Evolutionary conservation across 352 stramenopile species (phyloP).

Genomic region (Globisporangium paddicum): DNA sequence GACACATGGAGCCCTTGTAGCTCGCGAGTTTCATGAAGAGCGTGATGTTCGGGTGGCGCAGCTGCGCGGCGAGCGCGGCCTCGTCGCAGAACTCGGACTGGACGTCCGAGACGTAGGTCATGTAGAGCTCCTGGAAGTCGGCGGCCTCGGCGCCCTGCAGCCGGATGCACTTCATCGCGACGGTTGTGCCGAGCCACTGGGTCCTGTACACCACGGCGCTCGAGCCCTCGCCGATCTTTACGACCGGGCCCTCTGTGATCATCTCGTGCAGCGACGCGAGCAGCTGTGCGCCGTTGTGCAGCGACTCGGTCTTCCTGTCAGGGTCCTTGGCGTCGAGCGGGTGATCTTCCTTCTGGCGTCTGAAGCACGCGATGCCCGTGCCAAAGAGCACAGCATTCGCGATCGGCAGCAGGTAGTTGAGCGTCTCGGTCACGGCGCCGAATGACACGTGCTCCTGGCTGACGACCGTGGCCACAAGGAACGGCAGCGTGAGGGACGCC

Average conservation of each 20-base stretch:
- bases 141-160: constrained; percentile 36
- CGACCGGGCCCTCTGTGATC: constrained; percentile 46
- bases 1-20: constrained; percentile 59
- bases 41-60: constrained; percentile 73
- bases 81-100: constrained; percentile 66
- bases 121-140: constrained; percentile 47
- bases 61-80: constrained; percentile 48
- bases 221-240: constrained; percentile 65
- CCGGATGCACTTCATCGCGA: constrained; percentile 71
- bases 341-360: background rate
- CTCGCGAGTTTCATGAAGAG: constrained; percentile 68
- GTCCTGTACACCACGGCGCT: constrained; percentile 64
- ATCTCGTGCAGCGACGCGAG: constrained; percentile 37
- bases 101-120: constrained; percentile 58
- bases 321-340: constrained; percentile 7
- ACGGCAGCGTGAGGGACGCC: constrained; percentile 46
- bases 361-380: constrained; percentile 50
- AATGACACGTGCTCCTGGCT: constrained; percentile 21
- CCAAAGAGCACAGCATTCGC: constrained; percentile 63
- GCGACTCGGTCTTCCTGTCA: constrained; percentile 13
- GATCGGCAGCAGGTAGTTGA: constrained; percentile 55
- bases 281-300: constrained; percentile 14
- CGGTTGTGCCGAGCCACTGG: constrained; percentile 69
- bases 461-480: constrained; percentile 32
- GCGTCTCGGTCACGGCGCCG: constrained; percentile 41